Conservation (phyloP, 768 basidiomycete species). For the Rossbeevera mucosa region DNA sequence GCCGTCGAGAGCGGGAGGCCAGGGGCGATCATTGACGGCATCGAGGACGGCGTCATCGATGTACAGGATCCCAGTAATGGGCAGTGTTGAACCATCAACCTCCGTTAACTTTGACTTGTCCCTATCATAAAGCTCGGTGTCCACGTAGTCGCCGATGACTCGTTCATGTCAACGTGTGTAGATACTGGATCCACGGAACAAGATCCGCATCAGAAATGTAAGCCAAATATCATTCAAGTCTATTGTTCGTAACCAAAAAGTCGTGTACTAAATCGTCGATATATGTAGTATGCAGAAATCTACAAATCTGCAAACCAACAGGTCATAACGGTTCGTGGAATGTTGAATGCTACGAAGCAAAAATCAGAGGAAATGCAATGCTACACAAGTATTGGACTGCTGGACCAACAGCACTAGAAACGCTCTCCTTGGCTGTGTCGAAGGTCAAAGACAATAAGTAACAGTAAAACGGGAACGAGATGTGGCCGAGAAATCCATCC, state of each 20-base stretch:
- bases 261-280: slow-evolving; percentile 17
- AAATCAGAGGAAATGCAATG: slow-evolving; percentile 28
- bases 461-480: slow-evolving; percentile 19
- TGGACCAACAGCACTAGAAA: slow-evolving; percentile 27
- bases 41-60: not conserved
- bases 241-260: slow-evolving; percentile 22
- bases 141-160: slow-evolving; percentile 6
- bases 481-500: slow-evolving; percentile 31
- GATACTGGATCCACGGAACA: not conserved
- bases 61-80: not conserved
- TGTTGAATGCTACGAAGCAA: slow-evolving; percentile 12
- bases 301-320: slow-evolving; percentile 27
- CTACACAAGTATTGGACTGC: slow-evolving; percentile 31
- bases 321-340: slow-evolving; percentile 13
- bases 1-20: not conserved
- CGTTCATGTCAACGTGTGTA: not conserved
- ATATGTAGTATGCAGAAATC: slow-evolving; percentile 27
- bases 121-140: slow-evolving; percentile 3
- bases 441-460: slow-evolving; percentile 36
- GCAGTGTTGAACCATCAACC: not conserved
- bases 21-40: not conserved
- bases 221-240: slow-evolving; percentile 20
- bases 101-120: not conserved
- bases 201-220: slow-evolving; percentile 11
- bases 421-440: slow-evolving; percentile 33